Percentiles rank a stretch among this genome's conserved stretches.
These are phyloP conservation scores for Leucocoprinus birnbaumii DNA, from an alignment of 768 basidiomycete genomes.

Conservation along the genomic window DNA sequence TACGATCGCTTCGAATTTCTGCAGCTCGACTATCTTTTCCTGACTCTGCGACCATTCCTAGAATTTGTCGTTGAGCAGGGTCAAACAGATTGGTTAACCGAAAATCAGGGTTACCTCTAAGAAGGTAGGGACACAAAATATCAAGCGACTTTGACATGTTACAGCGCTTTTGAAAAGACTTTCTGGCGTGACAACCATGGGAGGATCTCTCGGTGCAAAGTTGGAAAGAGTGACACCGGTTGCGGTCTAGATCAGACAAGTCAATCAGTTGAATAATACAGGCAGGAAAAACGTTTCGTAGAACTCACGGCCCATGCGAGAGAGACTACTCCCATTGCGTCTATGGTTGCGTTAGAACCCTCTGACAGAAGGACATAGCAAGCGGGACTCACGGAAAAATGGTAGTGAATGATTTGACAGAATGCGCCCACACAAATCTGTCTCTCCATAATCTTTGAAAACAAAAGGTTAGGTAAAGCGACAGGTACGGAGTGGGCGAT, in stretches of 20 bases:
- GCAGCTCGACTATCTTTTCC: slow-evolving; percentile 15
- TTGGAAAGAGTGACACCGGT: slow-evolving; percentile 19
- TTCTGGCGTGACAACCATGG: slow-evolving; percentile 17
- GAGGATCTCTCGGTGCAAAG: slow-evolving; percentile 19
- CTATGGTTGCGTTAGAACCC: not conserved
- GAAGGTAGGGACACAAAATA: slow-evolving; percentile 17
- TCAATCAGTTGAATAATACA: not conserved
- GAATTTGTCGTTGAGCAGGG: no score
- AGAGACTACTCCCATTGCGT: slow-evolving; percentile 19
- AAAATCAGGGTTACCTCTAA: slow-evolving; percentile 19
- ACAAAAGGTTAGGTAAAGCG: not conserved
- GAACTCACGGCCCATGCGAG: slow-evolving; percentile 16
- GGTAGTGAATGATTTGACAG: slow-evolving; percentile 19
- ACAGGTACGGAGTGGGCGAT: not conserved
- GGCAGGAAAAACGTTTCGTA: not conserved
- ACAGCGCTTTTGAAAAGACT: slow-evolving; percentile 13
- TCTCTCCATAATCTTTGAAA: slow-evolving; percentile 18
- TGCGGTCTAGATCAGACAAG: slow-evolving; percentile 12
- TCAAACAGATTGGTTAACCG: no score
- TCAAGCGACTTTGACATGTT: slow-evolving; percentile 5
- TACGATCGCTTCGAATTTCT: slow-evolving; percentile 19
- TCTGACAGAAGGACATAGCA: not conserved
- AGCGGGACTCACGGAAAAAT: slow-evolving; percentile 18
- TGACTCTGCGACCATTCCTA: slow-evolving; percentile 22
- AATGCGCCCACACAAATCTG: slow-evolving; percentile 20